Base-by-base conservation (phyloP, 805 yeast species). In the Hanseniaspora lindneri region DNA sequence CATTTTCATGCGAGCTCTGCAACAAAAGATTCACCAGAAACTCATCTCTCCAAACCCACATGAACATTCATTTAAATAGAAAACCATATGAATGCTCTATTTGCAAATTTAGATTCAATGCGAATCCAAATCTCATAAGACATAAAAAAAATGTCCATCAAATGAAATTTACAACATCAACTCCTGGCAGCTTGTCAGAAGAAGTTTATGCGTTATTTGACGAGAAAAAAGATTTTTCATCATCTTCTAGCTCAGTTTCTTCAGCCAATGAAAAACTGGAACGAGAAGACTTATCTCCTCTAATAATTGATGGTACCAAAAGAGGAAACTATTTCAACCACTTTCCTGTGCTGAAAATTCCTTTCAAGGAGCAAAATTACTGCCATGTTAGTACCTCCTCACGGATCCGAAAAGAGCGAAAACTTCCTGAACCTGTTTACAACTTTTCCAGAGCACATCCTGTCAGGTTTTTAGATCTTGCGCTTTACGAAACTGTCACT, bases 131-230 rank as follows among this genome's bases (percentile, higher is more conserved):
- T 27, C n/a, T 42, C 17, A 42, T 42, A 24, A 33, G 47, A 24
- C 47, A 42, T 17, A 42, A 42, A 23, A 42, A 42, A 27, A 42
- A 42, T 24, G 39, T 42, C 4, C 47, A 42, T 19, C 33, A 42
- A 23, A 34, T 34, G 24, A 25, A 25, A 5, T 34, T 34, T n/a
- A 32, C n/a, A 14, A 32, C n/a, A 32, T 32, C 35, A 11, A 9
- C n/a, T 16, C 7, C 35, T 32, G 17, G n/a, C 6, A 32, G 29
- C 29, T 9, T 27, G 11, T 11, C 29, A 8, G 10, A 27, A 27
- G 11, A 27, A 9, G 11, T 9, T 11, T 9, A 27, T 27, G 29
- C 8, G 11, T 8, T 9, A 9, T 11, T 27, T 27, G 29, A 27
- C 29, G 11, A 27, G 8, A 27, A 27, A 27, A 27, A 27, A 11